Evolutionary conservation across 176 grass and related monocot genomes (phyloP).

Genomic region (Raddia guianensis): DNA sequence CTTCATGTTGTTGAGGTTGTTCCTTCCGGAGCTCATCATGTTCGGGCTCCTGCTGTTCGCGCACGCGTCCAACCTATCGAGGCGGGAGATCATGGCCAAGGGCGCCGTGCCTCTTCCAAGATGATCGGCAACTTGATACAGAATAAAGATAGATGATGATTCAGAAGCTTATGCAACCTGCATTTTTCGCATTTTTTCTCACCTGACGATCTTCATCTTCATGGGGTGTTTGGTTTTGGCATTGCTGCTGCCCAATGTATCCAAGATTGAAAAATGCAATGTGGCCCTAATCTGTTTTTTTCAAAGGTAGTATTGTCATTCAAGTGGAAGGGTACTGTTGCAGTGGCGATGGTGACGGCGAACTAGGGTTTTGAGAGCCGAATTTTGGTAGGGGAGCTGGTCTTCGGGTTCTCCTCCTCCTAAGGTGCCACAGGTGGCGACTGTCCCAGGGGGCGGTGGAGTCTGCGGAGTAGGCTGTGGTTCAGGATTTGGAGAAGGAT

Average conservation of each 20-base stretch:
- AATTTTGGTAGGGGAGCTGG: no score
- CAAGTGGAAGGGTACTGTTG: no score
- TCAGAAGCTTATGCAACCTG: constrained; percentile 25
- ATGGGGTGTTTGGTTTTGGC: constrained; percentile 50
- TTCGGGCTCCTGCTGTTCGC: constrained; percentile 84
- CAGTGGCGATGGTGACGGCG: no score
- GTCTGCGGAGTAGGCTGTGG: no score
- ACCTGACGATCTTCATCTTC: constrained; percentile 38
- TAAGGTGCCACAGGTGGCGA: no score
- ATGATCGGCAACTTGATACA: constrained; percentile 94
- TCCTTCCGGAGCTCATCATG: constrained; percentile 79
- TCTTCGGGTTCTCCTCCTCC: no score
- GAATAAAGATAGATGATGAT: constrained; percentile 55
- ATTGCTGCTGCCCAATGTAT: constrained; percentile 29
- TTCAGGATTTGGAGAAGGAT: no score
- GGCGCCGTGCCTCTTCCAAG: constrained; percentile 77
- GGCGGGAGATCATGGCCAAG: constrained; percentile 97
- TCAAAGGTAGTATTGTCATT: no score
- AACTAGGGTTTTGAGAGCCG: no score
- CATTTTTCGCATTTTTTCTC: constrained; percentile 6
- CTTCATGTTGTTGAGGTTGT: constrained; percentile 86
- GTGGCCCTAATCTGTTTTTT: no score
- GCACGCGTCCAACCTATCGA: constrained; percentile 80
- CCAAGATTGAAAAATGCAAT: constrained; percentile 29
- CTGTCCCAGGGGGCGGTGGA: no score